Base-by-base conservation (phyloP, 352 stramenopile genomes). In the Thalassiosira pacifica region DNA sequence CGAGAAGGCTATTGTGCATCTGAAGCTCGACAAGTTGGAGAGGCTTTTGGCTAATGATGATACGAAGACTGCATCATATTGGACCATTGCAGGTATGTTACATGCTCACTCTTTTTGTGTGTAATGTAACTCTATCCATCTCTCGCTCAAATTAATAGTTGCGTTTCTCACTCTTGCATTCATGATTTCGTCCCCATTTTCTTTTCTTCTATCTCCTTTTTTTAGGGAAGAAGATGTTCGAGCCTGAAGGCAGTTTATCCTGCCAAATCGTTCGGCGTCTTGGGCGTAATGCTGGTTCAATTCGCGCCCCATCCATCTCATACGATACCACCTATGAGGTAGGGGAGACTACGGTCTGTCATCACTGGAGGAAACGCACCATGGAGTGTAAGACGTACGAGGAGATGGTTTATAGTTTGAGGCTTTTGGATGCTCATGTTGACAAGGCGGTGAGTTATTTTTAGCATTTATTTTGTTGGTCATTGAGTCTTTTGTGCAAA, bases 251-350 rank as follows among this genome's bases (percentile, higher is more conserved):
- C 52, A 80, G 40, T 13, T 60, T 94, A 52, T 67, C 88, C 22
- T 42, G 10, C 13, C 42, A 22, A 31, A 73, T 71, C 64, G 78
- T 89, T 0, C 86, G 80, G 48, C 53, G 80, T 34, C 55, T 94
- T 9, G 87, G 69, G 13, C 64, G 88, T 27, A 91, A 90, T 79
- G 85, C 85, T 59, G 89, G 89, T 22, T 83, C 78, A 10, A 75
- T 75, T 19, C 68, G 83, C 13, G 87, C 88, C 48, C 88, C 88
- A 32, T 86, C 85, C 31, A 59, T 95, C 16, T 72, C 73, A 26
- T 95, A 95, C 61, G 78, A 90, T 45, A 90, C 82, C 16, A 34
- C 45, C 31, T 92, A 92, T 68, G 91, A 95, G 89, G 91, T 95
- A 64, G 91, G 86, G 4, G 89, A 93, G 57, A 82, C 81, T 45